Conservation (phyloP, 2,329 filamentous ascomycete species). For the Phaeophleospora eucalypticola region DNA sequence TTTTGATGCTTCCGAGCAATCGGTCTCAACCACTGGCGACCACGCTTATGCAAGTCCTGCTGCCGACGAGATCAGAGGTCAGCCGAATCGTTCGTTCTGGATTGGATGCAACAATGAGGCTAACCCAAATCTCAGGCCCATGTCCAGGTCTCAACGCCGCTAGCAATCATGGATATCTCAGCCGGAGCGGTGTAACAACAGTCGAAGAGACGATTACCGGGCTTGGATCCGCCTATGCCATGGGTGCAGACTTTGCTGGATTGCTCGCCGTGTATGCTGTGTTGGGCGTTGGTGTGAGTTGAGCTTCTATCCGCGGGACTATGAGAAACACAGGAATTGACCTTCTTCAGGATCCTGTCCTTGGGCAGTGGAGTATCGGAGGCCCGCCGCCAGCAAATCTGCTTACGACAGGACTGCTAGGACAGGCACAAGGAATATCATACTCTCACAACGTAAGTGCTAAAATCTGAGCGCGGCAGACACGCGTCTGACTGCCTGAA, state of each 20-base stretch:
- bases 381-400: background rate
- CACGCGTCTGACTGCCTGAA: too few species aligned
- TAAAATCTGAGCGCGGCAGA: too few species aligned
- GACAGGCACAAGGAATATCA: conserved; percentile 20
- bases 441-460: conserved; percentile 34
- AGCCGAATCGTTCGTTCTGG: too few species aligned
- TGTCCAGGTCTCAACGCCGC: conserved; percentile 23
- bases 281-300: too few species aligned
- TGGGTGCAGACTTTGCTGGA: conserved; percentile 12
- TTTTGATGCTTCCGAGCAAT: conserved; percentile 8
- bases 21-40: conserved; percentile 8
- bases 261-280: conserved; percentile 31
- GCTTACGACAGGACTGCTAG: background rate
- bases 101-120: too few species aligned
- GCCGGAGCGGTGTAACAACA: conserved; percentile 9
- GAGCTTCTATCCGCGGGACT: too few species aligned
- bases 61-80: conserved; percentile 19
- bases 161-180: conserved; percentile 22
- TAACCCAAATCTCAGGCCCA: too few species aligned
- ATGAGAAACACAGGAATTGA: too few species aligned
- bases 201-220: conserved; percentile 13
- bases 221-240: conserved; percentile 12
- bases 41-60: conserved; percentile 9
- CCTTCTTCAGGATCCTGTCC: too few species aligned
- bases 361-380: background rate